A percentile compares a stretch with the other conserved stretches of the same genome.
Evolutionary conservation across 2,329 filamentous ascomycete species (phyloP).

Genomic region (Nothopassalora personata): DNA sequence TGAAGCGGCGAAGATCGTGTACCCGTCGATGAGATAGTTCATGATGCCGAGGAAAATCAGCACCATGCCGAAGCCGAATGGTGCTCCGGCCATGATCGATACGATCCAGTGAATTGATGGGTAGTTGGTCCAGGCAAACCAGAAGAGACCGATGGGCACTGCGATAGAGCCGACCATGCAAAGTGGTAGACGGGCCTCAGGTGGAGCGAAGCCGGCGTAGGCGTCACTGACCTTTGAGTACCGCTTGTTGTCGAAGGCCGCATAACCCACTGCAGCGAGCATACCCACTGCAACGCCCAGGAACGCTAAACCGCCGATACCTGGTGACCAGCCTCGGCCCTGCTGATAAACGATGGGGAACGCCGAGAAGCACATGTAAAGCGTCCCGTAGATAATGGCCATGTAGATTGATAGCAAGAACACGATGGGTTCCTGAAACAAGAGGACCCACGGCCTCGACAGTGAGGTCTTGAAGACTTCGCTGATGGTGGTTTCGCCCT

Average conservation of each 20-base stretch:
- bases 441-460: slow-evolving; percentile 61
- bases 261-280: slow-evolving; percentile 52
- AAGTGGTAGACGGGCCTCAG: slow-evolving; percentile 60
- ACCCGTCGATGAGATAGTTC: slow-evolving; percentile 61
- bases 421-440: slow-evolving; percentile 48
- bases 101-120: slow-evolving; percentile 53
- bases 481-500: slow-evolving; percentile 32
- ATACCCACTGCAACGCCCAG: slow-evolving; percentile 65
- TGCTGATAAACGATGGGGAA: slow-evolving; percentile 58
- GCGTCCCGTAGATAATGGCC: slow-evolving; percentile 44
- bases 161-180: slow-evolving; percentile 58
- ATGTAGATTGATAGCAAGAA: slow-evolving; percentile 44
- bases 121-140: slow-evolving; percentile 63
- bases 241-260: slow-evolving; percentile 49
- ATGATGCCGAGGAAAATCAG: slow-evolving; percentile 61
- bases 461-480: slow-evolving; percentile 52
- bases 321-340: slow-evolving; percentile 53
- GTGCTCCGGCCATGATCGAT: slow-evolving; percentile 46
- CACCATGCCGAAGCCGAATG: slow-evolving; percentile 57
- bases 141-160: slow-evolving; percentile 61
- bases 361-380: slow-evolving; percentile 45
- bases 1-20: slow-evolving; percentile 63
- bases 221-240: slow-evolving; percentile 46
- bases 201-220: slow-evolving; percentile 53
- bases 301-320: slow-evolving; percentile 60